Evolutionary conservation across 2,329 filamentous ascomycete species (phyloP).

Genomic region (Ophiosphaerella korrae): DNA sequence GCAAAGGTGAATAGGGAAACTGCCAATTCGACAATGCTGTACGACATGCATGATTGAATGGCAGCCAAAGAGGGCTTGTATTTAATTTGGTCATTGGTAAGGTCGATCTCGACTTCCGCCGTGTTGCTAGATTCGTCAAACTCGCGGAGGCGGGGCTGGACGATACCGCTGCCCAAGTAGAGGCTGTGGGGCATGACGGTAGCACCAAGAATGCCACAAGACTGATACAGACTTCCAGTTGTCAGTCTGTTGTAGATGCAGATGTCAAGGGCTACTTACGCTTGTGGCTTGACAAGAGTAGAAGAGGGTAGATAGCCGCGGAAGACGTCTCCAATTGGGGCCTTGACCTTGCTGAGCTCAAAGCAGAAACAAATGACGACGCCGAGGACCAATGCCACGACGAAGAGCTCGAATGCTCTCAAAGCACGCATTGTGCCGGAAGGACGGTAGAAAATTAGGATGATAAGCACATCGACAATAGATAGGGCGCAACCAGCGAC

Average conservation of each 20-base stretch:
- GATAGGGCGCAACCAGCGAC: slow-evolving; percentile 63
- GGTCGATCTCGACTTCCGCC: slow-evolving; percentile 14
- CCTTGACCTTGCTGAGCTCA: slow-evolving; percentile 59
- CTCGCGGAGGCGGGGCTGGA: slow-evolving; percentile 56
- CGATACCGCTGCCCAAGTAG: slow-evolving; percentile 62
- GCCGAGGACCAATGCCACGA: slow-evolving; percentile 59
- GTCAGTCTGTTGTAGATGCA: slow-evolving; percentile 8
- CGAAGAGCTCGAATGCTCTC: slow-evolving; percentile 60
- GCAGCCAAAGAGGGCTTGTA: slow-evolving; percentile 75
- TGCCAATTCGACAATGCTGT: slow-evolving; percentile 72
- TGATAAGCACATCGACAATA: slow-evolving; percentile 61
- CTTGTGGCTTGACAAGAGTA: slow-evolving; percentile 57
- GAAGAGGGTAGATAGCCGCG: slow-evolving; percentile 60
- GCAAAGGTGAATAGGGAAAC: slow-evolving; percentile 81
- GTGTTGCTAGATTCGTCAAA: slow-evolving; percentile 31
- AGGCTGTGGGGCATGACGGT: slow-evolving; percentile 69
- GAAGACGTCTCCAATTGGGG: slow-evolving; percentile 59
- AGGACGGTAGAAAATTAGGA: slow-evolving; percentile 61
- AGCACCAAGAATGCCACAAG: slow-evolving; percentile 77
- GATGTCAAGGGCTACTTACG: slow-evolving; percentile 37
- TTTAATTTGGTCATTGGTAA: slow-evolving; percentile 50
- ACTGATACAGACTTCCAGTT: slow-evolving; percentile 57
- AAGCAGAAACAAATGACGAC: slow-evolving; percentile 64
- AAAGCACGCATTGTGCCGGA: slow-evolving; percentile 58
- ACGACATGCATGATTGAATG: slow-evolving; percentile 75